Conservation (phyloP, 2,329 filamentous ascomycete genomes). For the Hymenoscyphus infarciens region DNA sequence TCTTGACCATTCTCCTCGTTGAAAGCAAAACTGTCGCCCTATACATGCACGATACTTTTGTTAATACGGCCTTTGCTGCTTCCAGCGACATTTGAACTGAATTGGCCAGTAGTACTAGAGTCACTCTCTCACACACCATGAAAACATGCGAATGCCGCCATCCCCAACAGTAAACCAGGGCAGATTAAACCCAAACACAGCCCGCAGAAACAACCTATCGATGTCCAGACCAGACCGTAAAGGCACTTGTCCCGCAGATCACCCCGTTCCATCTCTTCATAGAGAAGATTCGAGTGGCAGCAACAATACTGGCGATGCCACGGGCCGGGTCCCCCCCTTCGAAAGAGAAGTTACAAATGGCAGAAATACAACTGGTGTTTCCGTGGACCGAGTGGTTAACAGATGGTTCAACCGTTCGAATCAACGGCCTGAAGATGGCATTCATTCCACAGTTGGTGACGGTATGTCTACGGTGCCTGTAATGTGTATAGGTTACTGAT, state of each 20-base stretch:
- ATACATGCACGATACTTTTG: background rate
- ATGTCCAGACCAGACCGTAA: background rate
- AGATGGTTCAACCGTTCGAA: constrained; percentile 32
- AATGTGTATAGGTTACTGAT: constrained; percentile 8
- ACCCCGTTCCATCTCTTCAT: background rate
- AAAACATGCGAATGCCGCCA: background rate
- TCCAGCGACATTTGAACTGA: background rate
- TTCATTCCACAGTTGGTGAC: constrained; percentile 20
- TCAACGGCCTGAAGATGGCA: constrained; percentile 19
- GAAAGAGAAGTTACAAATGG: too few species aligned
- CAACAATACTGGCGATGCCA: constrained; percentile 19
- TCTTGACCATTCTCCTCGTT: background rate
- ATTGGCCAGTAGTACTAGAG: background rate
- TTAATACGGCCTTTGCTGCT: background rate
- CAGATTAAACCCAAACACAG: background rate
- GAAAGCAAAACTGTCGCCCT: background rate
- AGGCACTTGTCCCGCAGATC: too few species aligned
- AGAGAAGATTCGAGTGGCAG: background rate
- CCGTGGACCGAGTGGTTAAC: constrained; percentile 15
- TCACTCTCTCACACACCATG: background rate
- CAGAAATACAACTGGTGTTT: constrained; percentile 18
- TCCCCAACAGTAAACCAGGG: background rate
- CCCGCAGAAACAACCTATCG: background rate
- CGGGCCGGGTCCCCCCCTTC: background rate
- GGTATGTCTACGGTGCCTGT: constrained; percentile 19